phyloP scores from a whole-genome alignment of 2,329 filamentous ascomycete species.

The Dryadomyces quercivorus region DNA sequence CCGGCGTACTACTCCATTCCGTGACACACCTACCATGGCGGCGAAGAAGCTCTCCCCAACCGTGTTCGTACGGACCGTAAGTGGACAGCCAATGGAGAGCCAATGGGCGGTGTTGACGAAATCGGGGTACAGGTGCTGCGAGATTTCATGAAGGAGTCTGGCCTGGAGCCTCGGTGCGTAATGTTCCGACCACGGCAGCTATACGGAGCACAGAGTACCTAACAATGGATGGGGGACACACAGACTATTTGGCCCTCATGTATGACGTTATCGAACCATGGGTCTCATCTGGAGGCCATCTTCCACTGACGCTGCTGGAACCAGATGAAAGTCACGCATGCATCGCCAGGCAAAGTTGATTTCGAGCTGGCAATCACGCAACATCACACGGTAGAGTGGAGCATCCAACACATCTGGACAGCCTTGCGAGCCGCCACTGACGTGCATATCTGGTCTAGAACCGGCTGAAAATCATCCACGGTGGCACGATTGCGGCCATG shows the following conservation, averaged over 20 bases:
- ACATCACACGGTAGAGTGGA: slow-evolving; percentile 53
- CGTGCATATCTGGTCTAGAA: slow-evolving; percentile 38
- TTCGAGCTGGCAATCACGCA: slow-evolving; percentile 66
- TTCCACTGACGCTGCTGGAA: neutral
- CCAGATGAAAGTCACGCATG: slow-evolving; percentile 55
- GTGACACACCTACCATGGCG: slow-evolving; percentile 13
- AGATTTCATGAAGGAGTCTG: slow-evolving; percentile 76
- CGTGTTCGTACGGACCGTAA: slow-evolving; percentile 20
- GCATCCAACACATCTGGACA: neutral
- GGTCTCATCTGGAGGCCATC: neutral
- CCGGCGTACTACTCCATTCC: neutral
- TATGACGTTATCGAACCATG: slow-evolving; percentile 13
- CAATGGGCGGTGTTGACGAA: neutral
- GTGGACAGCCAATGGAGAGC: neutral
- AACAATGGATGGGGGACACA: neutral
- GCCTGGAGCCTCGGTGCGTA: slow-evolving; percentile 71
- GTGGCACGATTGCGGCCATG: slow-evolving; percentile 67
- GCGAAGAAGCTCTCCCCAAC: slow-evolving; percentile 17
- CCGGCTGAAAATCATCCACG: slow-evolving; percentile 63
- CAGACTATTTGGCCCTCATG: slow-evolving; percentile 30
- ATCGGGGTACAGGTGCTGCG: slow-evolving; percentile 58
- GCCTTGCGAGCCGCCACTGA: neutral
- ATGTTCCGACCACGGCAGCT: neutral
- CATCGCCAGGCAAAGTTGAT: slow-evolving; percentile 53
- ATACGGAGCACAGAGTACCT: no score